Base-by-base conservation (phyloP, 768 basidiomycete species). In the Asterophora parasitica region DNA sequence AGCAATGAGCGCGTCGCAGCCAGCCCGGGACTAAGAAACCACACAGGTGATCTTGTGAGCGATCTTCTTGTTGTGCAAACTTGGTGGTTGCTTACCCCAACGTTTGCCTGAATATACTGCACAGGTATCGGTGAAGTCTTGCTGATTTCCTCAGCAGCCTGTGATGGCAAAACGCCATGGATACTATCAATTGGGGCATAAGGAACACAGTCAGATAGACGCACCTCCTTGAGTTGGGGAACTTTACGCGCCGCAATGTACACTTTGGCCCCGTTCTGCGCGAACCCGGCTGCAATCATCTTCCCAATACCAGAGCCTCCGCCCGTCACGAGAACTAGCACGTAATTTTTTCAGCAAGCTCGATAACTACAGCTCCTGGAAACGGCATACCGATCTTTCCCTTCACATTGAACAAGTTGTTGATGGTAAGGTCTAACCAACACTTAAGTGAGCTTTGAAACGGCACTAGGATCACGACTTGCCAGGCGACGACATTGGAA, bases 161-260 rank as follows among this genome's bases (percentile, higher is more conserved):
- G 56, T 26, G 17, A 8, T 27, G 6, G 20, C 23, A 23, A 6
- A 23, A 23, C 23, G 3, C 23, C 23, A 31, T 31, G 12, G 30
- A 2, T 3, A 4, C 9, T 3, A 31, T 31, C 12, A 31, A 6
- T 31, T 10, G 9, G 30, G 30, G 12, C 8, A 31, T 31, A 9
- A 3, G 30, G 8, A 4, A 9, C 12, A 31, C 3, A 12, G 2
- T 15, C 6, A 32, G 17, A 34, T 13, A 23, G 27, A 62, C 74
- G 43, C 47, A 85, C 88, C 74, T 86, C 78, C 67, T 85, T 81
- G 48, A 94, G 73, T 57, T 85, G 84, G 15, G 72, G 62, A 68
- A 89, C 87, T 61, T 91, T 92, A 46, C 92, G 75, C 9, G 88
- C 83, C 11, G 92, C 90, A 55, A 94, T 92, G 68, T 93, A 92